phyloP scores from a whole-genome alignment of 129 eudicot genomes.

The Mikania micrantha region DNA sequence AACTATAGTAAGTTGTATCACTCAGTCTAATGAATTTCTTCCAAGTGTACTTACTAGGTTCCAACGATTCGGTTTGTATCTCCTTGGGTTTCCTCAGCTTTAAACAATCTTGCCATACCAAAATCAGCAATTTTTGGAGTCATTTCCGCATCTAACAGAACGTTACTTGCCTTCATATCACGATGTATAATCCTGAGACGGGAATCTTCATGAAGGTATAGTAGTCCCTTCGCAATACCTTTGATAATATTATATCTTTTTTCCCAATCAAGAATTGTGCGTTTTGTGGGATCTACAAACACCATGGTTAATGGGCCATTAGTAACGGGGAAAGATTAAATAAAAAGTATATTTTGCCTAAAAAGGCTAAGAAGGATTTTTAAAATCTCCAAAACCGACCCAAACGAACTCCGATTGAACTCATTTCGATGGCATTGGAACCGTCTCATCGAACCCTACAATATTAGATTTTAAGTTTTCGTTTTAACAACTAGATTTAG shows the following conservation, averaged over 20 bases:
- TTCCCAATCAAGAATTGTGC: constrained; percentile 1
- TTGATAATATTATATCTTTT: constrained; percentile 2
- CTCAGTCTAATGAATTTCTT: neutral
- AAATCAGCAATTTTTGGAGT: neutral
- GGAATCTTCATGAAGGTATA: neutral
- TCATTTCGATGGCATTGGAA: no score
- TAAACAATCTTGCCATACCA: neutral
- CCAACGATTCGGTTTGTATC: neutral
- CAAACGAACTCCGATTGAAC: no score
- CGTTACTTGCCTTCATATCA: constrained; percentile 5
- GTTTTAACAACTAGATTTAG: no score
- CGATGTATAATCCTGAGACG: neutral
- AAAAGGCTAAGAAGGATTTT: no score
- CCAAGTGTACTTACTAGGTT: neutral
- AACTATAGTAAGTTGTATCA: neutral
- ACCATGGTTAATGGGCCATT: neutral
- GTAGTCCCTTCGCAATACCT: constrained; percentile 7
- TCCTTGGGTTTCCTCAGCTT: neutral
- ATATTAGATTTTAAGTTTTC: no score
- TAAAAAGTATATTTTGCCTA: no score
- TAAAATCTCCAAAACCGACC: no score
- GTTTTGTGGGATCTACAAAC: neutral
- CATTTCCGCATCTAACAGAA: neutral
- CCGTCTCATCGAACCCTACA: no score
- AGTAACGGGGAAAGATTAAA: no score